These are phyloP conservation scores for Torulaspora pretoriensis DNA, from an alignment of 1,139 yeast genomes.

Conservation along the genomic window DNA sequence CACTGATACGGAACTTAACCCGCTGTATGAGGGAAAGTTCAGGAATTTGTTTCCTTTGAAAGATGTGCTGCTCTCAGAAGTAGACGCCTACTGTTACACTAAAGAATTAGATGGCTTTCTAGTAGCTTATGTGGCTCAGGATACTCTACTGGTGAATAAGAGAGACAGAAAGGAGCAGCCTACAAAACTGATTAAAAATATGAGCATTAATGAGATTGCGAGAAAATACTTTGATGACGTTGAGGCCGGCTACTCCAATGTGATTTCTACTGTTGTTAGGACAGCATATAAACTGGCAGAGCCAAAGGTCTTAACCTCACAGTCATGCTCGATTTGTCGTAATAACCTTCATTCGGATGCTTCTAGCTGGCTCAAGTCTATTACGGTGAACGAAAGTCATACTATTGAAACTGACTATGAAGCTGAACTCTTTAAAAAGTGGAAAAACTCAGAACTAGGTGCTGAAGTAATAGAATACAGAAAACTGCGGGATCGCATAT, in stretches of 20 bases:
- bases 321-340: constrained; percentile 51
- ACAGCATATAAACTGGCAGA: constrained; percentile 77
- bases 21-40: constrained; percentile 35
- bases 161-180: constrained; percentile 11
- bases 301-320: constrained; percentile 37
- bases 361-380: constrained; percentile 62
- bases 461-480: constrained; percentile 14
- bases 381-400: constrained; percentile 63
- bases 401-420: constrained; percentile 51
- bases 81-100: constrained; percentile 45
- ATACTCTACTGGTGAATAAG: constrained; percentile 21
- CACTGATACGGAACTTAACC: constrained; percentile 43
- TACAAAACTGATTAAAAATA: constrained; percentile 48
- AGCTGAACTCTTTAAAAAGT: constrained; percentile 37
- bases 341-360: constrained; percentile 53
- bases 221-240: constrained; percentile 67
- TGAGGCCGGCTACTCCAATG: constrained; percentile 82
- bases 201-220: constrained; percentile 78
- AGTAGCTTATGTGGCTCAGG: constrained; percentile 23
- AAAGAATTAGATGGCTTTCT: constrained; percentile 24
- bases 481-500: constrained; percentile 18
- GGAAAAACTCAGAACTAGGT: constrained; percentile 31
- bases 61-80: constrained; percentile 66
- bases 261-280: constrained; percentile 88
- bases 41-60: constrained; percentile 64